Evolutionary conservation across 768 basidiomycete species (phyloP), one percentile per base, ranked within the genome.

Genomic region (Hortiboletus campestris): DNA sequence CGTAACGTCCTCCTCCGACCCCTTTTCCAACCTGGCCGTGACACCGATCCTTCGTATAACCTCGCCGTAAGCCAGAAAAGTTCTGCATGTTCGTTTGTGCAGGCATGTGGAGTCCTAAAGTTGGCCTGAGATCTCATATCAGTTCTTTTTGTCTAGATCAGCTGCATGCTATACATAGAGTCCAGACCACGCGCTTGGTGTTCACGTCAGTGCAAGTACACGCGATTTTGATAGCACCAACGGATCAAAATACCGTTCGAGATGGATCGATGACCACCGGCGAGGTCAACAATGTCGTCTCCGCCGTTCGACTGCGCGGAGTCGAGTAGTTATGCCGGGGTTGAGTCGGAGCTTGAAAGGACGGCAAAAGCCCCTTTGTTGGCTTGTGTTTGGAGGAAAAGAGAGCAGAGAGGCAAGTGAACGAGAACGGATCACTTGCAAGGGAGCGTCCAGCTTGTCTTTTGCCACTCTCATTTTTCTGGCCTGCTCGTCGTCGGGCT

Each of bases 341-440:
- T 60, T 66, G 19, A 45, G 10, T 60, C 66, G 66, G 66, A 68
- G 59, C 8, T 55, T 53, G 11, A 61, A 66, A 38, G 6, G 22
- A 12, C 61, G 57, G 65, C 41, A 58, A 38, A 60, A 51, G 28
- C 59, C 67, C 67, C 53, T 64, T 69, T 67, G 64, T 67, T 67
- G 66, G 59, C 40, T n/a, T 25, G 51, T 67, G 58, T 67, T 67
- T 67, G 67, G 58, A 19, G 57, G 61, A 20, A 53, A 56, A 57
- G 63, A 10, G 65, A 57, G 52, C 51, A 57, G 56, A 34, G 56
- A 49, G 50, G 49, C 19, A 45, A 53, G 64, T 56, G 53, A 57
- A 57, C 50, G 46, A 31, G 53, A 16, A 36, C 45, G 52, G 48
- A 56, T 35, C 38, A 59, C 59, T 61, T 66, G 60, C 62, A 52